Percentiles rank a stretch among this genome's conserved stretches.
Conservation (phyloP, 306 rosid genomes). For the Pterocarpus macrocarpus region DNA sequence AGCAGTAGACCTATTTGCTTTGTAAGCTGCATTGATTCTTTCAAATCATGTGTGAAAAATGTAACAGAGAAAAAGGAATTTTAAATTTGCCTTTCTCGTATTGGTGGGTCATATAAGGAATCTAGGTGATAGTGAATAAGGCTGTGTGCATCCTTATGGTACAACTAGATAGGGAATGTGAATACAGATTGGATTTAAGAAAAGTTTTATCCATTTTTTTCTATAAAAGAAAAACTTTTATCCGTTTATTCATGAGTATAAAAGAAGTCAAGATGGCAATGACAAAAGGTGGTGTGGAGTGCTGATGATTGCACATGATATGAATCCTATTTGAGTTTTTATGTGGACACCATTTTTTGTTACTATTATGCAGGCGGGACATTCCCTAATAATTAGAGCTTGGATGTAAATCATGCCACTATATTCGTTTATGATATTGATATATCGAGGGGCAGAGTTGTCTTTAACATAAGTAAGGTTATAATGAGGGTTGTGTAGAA, state of each 20-base stretch:
- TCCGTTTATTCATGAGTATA: slow-evolving; percentile 16
- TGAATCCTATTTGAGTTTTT: slow-evolving; percentile 46
- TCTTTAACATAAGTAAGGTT: slow-evolving; percentile 12
- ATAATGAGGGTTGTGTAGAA: slow-evolving; percentile 22
- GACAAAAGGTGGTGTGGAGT: slow-evolving; percentile 31
- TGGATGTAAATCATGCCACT: slow-evolving; percentile 31
- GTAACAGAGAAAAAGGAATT: slow-evolving; percentile 7
- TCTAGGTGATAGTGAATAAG: slow-evolving; percentile 37
- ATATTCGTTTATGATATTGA: background rate
- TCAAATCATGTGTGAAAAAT: background rate
- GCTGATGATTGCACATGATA: slow-evolving; percentile 58
- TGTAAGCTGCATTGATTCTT: background rate
- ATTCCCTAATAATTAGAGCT: slow-evolving; percentile 52
- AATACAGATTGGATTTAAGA: slow-evolving; percentile 43
- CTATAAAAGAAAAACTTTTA: background rate
- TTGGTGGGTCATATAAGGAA: slow-evolving; percentile 51
- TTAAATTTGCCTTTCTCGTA: slow-evolving; percentile 31
- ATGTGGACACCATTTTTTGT: slow-evolving; percentile 49
- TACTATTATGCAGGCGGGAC: slow-evolving; percentile 40
- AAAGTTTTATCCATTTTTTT: slow-evolving; percentile 33
- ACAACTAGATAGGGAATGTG: slow-evolving; percentile 48
- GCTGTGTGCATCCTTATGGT: slow-evolving; percentile 44
- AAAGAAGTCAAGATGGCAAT: slow-evolving; percentile 49
- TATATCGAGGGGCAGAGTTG: slow-evolving; percentile 34
- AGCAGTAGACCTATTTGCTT: background rate